Evolutionary conservation across 345 rosid species (phyloP).

Genomic region (Leavenworthia alabamica): DNA sequence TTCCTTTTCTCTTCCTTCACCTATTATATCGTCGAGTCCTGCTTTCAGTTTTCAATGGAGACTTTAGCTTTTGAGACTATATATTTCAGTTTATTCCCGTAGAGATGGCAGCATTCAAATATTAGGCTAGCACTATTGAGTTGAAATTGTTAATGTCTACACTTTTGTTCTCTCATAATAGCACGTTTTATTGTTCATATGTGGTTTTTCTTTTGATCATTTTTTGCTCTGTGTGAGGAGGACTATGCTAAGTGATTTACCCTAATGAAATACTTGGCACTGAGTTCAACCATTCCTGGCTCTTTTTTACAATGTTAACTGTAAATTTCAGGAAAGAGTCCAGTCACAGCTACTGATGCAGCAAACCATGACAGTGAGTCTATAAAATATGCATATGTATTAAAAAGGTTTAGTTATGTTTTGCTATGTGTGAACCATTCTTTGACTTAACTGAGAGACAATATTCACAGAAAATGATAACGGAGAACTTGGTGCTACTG

Average conservation of each 20-base stretch:
- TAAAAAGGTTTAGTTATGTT: neutral
- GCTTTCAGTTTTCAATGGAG: neutral
- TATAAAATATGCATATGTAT: neutral
- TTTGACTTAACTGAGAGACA: neutral
- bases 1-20: neutral
- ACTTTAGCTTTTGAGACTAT: neutral
- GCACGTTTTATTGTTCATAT: neutral
- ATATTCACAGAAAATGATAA: slow-evolving; percentile 40
- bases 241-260: neutral
- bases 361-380: slow-evolving; percentile 42
- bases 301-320: neutral
- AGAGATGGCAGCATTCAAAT: slow-evolving; percentile 7
- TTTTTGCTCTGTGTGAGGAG: neutral
- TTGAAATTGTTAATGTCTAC: neutral
- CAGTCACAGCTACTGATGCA: slow-evolving; percentile 35
- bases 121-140: neutral
- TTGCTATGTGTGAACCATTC: neutral
- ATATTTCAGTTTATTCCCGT: neutral
- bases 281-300: neutral
- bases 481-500: slow-evolving; percentile 34
- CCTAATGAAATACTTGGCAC: neutral
- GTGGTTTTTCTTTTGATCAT: neutral
- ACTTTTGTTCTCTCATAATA: neutral
- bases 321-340: slow-evolving; percentile 37
- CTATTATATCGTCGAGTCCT: neutral